phyloP scores from a whole-genome alignment of 108 stramenopile genomes.

The Discostella pseudostelligera region DNA sequence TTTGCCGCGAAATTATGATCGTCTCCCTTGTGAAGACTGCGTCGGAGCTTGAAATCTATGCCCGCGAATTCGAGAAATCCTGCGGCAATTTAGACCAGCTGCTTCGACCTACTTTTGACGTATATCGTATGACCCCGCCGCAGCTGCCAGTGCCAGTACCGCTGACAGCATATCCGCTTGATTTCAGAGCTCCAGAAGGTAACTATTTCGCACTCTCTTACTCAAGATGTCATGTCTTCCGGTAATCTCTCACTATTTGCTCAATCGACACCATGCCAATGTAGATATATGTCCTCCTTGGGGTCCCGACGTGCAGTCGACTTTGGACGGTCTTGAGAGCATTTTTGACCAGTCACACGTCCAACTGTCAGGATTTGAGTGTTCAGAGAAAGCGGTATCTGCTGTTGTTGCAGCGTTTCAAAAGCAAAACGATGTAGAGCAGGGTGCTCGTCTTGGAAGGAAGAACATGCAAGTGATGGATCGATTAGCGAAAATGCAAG shows the following conservation, averaged over 20 bases:
- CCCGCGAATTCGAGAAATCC: conserved; percentile 74
- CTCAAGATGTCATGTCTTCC: not conserved
- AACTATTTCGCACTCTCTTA: conserved; percentile 7
- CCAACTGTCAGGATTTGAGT: conserved; percentile 29
- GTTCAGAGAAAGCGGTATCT: conserved; percentile 49
- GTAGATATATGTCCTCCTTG: conserved; percentile 70
- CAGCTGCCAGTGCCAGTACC: conserved; percentile 63
- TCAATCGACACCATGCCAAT: not conserved
- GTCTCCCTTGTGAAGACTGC: conserved; percentile 72
- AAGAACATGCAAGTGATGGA: conserved; percentile 92
- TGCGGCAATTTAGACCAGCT: conserved; percentile 78
- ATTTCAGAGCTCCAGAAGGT: conserved; percentile 78
- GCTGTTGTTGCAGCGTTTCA: conserved; percentile 70
- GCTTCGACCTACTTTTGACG: conserved; percentile 58
- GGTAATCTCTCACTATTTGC: not conserved
- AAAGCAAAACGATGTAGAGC: conserved; percentile 83
- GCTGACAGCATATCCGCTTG: conserved; percentile 80
- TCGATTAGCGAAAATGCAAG: conserved; percentile 82
- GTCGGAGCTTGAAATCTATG: conserved; percentile 81
- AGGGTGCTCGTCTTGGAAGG: conserved; percentile 73
- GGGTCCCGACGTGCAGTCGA: conserved; percentile 73
- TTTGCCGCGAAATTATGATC: conserved; percentile 83
- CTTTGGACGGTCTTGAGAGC: conserved; percentile 46
- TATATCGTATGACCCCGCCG: conserved; percentile 61
- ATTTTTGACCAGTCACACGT: conserved; percentile 4